phyloP scores from a whole-genome alignment of 2,329 filamentous ascomycete genomes.

The Didymella keratinophila region DNA sequence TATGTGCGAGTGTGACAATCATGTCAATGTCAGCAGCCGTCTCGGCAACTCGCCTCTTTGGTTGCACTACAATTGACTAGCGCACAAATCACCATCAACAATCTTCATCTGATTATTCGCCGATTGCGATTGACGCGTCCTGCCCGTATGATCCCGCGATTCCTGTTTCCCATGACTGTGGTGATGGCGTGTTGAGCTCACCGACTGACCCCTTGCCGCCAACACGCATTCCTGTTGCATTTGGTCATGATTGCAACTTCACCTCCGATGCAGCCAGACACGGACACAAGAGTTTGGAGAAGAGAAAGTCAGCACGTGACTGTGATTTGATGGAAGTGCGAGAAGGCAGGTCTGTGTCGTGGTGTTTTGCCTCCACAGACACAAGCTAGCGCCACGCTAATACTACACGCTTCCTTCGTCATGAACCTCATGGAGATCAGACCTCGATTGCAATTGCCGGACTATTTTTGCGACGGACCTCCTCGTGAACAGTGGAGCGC shows the following conservation, averaged over 20 bases:
- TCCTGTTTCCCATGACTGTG: conserved; percentile 34
- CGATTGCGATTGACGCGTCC: conserved; percentile 33
- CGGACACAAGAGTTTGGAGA: background rate
- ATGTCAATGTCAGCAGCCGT: conserved; percentile 42
- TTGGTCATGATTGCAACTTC: conserved; percentile 4
- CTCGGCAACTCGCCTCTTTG: conserved; percentile 32
- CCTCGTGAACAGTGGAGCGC: background rate
- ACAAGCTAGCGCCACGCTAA: background rate
- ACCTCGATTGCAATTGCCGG: background rate
- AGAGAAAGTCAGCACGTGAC: background rate
- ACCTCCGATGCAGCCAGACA: background rate
- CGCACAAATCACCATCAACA: conserved; percentile 32
- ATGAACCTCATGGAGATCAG: background rate
- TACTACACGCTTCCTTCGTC: background rate
- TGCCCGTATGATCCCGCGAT: conserved; percentile 42
- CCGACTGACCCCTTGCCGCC: conserved; percentile 16
- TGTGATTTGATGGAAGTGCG: background rate
- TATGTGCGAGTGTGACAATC: conserved; percentile 38
- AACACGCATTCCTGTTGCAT: conserved; percentile 10
- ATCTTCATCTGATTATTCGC: conserved; percentile 29
- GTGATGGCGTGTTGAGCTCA: conserved; percentile 14
- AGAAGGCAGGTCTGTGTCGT: background rate
- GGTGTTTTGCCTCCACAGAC: background rate
- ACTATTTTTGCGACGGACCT: background rate
- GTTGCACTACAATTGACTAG: conserved; percentile 35